Conservation (phyloP, 2,329 filamentous ascomycete species). For the Fusarium siculi region DNA sequence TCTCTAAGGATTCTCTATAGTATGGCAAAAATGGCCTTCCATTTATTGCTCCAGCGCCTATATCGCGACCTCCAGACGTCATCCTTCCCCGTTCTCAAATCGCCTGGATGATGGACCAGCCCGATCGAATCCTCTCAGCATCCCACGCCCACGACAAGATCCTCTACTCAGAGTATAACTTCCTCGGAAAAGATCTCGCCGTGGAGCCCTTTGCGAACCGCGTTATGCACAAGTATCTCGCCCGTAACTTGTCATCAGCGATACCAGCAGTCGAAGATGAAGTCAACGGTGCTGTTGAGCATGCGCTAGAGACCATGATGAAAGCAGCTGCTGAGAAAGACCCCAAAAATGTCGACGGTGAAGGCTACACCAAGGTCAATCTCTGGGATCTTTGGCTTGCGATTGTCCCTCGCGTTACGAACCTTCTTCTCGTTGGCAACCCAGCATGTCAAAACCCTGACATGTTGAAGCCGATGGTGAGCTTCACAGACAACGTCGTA, state of each 20-base stretch:
- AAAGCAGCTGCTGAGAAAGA: slow-evolving; percentile 17
- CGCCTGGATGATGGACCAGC: slow-evolving; percentile 59
- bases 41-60: slow-evolving; percentile 55
- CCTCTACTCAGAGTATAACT: slow-evolving; percentile 55
- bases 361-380: slow-evolving; percentile 53
- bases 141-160: slow-evolving; percentile 54
- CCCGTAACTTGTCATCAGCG: slow-evolving; percentile 52
- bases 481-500: slow-evolving; percentile 62
- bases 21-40: slow-evolving; percentile 55
- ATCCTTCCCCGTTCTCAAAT: slow-evolving; percentile 57
- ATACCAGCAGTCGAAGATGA: slow-evolving; percentile 56
- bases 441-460: slow-evolving; percentile 53
- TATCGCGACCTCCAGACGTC: slow-evolving; percentile 55
- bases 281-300: slow-evolving; percentile 49
- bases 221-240: slow-evolving; percentile 57
- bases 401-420: slow-evolving; percentile 57
- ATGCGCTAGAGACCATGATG: slow-evolving; percentile 46
- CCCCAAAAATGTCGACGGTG: slow-evolving; percentile 38
- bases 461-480: slow-evolving; percentile 59
- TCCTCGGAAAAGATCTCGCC: slow-evolving; percentile 51
- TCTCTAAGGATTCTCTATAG: slow-evolving; percentile 34
- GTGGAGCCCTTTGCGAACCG: slow-evolving; percentile 53
- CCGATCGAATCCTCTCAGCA: slow-evolving; percentile 56
- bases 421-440: slow-evolving; percentile 55
- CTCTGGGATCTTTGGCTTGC: slow-evolving; percentile 58